Evolutionary conservation across 2,329 filamentous ascomycete genomes (phyloP).

Genomic region (Hypoxylon sp.): DNA sequence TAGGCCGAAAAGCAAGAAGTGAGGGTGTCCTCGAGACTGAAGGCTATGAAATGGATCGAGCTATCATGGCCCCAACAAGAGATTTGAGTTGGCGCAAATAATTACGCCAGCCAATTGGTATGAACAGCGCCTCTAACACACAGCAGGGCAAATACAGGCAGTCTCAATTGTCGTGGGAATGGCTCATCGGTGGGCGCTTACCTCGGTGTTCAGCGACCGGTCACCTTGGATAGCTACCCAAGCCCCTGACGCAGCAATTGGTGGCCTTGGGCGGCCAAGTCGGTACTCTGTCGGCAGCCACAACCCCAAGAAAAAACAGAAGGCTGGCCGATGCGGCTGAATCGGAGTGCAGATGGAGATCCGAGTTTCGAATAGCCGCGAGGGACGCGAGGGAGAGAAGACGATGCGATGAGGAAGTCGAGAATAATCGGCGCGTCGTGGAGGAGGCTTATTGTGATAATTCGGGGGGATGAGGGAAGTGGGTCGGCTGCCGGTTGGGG

Average conservation of each 20-base stretch:
- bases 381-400: constrained; percentile 14
- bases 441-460: constrained; percentile 43
- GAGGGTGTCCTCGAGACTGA: not conserved
- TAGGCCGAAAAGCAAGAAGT: not conserved
- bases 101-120: constrained; percentile 30
- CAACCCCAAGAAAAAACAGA: constrained; percentile 28
- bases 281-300: constrained; percentile 39
- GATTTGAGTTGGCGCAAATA: constrained; percentile 24
- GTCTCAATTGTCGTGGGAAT: constrained; percentile 8
- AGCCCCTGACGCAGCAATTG: constrained; percentile 50
- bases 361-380: constrained; percentile 19
- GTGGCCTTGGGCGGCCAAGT: constrained; percentile 43
- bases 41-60: constrained; percentile 1
- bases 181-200: constrained; percentile 38
- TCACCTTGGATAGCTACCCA: constrained; percentile 49
- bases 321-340: constrained; percentile 37
- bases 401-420: constrained; percentile 28
- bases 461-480: constrained; percentile 42
- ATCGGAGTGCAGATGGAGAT: constrained; percentile 26
- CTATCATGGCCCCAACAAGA: not conserved
- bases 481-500: constrained; percentile 36
- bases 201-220: constrained; percentile 44
- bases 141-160: not conserved
- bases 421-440: constrained; percentile 36
- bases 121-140: constrained; percentile 4